These are phyloP conservation scores for Pyricularia pennisetigena DNA, from an alignment of 2,329 filamentous ascomycete species.

Conservation along the genomic window DNA sequence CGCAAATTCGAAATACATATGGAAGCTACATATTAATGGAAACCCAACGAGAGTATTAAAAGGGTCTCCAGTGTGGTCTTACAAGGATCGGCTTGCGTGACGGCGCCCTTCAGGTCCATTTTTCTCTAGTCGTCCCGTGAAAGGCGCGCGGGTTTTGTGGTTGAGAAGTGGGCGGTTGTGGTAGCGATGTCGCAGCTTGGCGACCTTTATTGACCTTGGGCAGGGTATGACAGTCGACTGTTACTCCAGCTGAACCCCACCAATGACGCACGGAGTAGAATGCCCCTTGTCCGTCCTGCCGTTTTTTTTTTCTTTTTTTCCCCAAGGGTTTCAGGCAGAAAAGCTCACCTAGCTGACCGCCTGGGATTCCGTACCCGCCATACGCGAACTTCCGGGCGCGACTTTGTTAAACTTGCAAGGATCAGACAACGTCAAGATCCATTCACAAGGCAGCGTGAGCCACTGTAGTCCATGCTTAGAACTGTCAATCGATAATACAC, in stretches of 20 bases:
- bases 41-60: neutral
- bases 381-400: neutral
- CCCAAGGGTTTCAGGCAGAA: neutral
- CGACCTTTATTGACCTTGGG: neutral
- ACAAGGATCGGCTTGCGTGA: conserved; percentile 2
- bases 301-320: neutral
- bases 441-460: neutral
- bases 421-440: neutral
- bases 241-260: neutral
- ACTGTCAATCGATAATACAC: neutral
- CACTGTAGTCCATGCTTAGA: neutral
- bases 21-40: neutral
- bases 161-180: neutral
- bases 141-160: neutral
- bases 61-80: conserved; percentile 1
- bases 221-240: neutral
- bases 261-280: neutral
- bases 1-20: neutral
- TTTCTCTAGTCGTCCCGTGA: neutral
- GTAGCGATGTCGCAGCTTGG: neutral
- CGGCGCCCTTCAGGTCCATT: conserved; percentile 5
- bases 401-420: neutral
- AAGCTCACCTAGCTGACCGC: neutral
- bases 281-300: neutral
- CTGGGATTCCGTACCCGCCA: neutral